These are phyloP conservation scores for Irpex sp. DNA, from an alignment of 1,284 basidiomycete species.

Conservation along the genomic window DNA sequence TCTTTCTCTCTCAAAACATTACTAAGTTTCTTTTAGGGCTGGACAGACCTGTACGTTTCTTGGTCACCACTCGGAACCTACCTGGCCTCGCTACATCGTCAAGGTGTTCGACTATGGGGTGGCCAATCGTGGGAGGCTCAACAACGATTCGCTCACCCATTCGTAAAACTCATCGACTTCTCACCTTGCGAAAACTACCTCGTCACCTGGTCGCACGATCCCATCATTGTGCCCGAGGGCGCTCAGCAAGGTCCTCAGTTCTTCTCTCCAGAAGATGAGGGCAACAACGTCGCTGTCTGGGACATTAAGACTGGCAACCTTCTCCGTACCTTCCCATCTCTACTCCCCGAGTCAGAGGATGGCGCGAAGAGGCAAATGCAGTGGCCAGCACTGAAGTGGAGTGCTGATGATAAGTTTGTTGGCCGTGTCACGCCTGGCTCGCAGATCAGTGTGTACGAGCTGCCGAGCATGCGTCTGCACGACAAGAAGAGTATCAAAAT, in stretches of 20 bases:
- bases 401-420: constrained; percentile 94
- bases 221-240: constrained; percentile 85
- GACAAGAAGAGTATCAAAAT: constrained; percentile 99
- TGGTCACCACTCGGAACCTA: constrained; percentile 98
- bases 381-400: constrained; percentile 99
- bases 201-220: constrained; percentile 97
- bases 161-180: constrained; percentile 96
- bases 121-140: constrained; percentile 85
- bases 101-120: constrained; percentile 96
- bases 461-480: constrained; percentile 91
- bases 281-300: constrained; percentile 97
- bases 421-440: constrained; percentile 87
- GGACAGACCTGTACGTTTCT: constrained; percentile 97
- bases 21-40: constrained; percentile 38
- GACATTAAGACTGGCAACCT: constrained; percentile 93
- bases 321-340: constrained; percentile 89
- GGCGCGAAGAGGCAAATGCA: constrained; percentile 77
- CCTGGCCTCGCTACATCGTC: constrained; percentile 91
- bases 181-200: constrained; percentile 97
- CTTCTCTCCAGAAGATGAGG: constrained; percentile 93
- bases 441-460: constrained; percentile 95
- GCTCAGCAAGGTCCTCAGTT: constrained; percentile 81
- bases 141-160: constrained; percentile 92
- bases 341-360: constrained; percentile 48
- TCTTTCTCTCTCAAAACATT: neutral